These are phyloP conservation scores for Euphorbia tirucalli DNA, from an alignment of 345 rosid genomes.

Conservation along the genomic window DNA sequence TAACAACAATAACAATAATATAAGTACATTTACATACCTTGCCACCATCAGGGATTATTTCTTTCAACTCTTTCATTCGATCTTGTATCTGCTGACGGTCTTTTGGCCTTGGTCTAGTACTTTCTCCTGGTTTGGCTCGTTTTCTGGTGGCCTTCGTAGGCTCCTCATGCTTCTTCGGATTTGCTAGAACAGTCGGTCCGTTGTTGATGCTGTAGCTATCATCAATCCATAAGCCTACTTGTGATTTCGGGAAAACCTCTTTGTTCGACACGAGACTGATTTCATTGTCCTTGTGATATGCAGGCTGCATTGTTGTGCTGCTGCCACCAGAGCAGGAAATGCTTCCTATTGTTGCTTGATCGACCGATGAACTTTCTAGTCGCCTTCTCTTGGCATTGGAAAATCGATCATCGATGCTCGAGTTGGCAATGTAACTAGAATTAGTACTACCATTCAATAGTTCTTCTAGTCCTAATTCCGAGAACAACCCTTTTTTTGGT, in stretches of 20 bases:
- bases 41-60: slow-evolving; percentile 73
- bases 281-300: slow-evolving; percentile 25
- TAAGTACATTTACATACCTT: slow-evolving; percentile 50
- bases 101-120: slow-evolving; percentile 84
- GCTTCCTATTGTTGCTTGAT: slow-evolving; percentile 25
- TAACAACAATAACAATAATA: background rate
- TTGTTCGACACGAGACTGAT: slow-evolving; percentile 25
- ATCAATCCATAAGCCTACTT: slow-evolving; percentile 66
- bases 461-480: slow-evolving; percentile 69
- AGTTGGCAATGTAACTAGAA: slow-evolving; percentile 33
- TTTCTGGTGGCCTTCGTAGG: slow-evolving; percentile 50
- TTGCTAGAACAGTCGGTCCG: slow-evolving; percentile 28
- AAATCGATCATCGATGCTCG: slow-evolving; percentile 35
- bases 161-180: slow-evolving; percentile 51
- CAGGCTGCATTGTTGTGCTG: slow-evolving; percentile 25
- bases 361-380: slow-evolving; percentile 39
- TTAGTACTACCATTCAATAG: slow-evolving; percentile 44
- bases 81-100: slow-evolving; percentile 97
- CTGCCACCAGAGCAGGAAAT: slow-evolving; percentile 36
- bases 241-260: slow-evolving; percentile 42
- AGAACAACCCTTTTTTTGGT: slow-evolving; percentile 63
- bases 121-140: slow-evolving; percentile 83
- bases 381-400: slow-evolving; percentile 49
- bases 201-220: slow-evolving; percentile 66
- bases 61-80: slow-evolving; percentile 81